These are phyloP conservation scores for Mycosphaerella sp. DNA, from an alignment of 2,329 filamentous ascomycete species.

Conservation along the genomic window DNA sequence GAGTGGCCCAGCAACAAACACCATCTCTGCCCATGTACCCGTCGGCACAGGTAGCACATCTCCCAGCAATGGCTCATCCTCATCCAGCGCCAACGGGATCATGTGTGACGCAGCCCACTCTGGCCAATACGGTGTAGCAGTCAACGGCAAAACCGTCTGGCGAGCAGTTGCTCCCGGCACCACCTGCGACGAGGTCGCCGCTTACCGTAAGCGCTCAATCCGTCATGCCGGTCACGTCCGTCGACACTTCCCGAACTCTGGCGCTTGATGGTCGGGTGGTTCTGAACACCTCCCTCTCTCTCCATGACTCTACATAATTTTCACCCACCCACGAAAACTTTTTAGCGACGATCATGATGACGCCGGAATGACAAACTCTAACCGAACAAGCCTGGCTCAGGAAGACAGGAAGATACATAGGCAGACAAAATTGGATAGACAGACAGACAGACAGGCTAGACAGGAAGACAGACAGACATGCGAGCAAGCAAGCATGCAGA, in stretches of 20 bases:
- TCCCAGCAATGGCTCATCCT: neutral
- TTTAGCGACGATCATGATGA: too few relatives aligned
- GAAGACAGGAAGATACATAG: too few relatives aligned
- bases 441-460: too few relatives aligned
- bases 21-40: constrained; percentile 11
- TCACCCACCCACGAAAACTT: too few relatives aligned
- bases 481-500: too few relatives aligned
- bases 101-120: constrained; percentile 12
- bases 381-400: too few relatives aligned
- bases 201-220: constrained; percentile 32
- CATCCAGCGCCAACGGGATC: constrained; percentile 1
- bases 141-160: constrained; percentile 39
- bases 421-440: too few relatives aligned
- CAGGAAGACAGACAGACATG: too few relatives aligned
- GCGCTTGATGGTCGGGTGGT: neutral
- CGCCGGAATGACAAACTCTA: too few relatives aligned
- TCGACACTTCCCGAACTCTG: constrained; percentile 7
- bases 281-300: too few relatives aligned
- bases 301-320: too few relatives aligned
- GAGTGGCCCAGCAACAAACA: constrained; percentile 5
- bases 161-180: constrained; percentile 43
- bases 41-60: constrained; percentile 9
- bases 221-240: constrained; percentile 14
- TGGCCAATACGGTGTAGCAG: constrained; percentile 41
- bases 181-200: constrained; percentile 30